phyloP scores from a whole-genome alignment of 306 rosid genomes.

The Corylus heterophylla region DNA sequence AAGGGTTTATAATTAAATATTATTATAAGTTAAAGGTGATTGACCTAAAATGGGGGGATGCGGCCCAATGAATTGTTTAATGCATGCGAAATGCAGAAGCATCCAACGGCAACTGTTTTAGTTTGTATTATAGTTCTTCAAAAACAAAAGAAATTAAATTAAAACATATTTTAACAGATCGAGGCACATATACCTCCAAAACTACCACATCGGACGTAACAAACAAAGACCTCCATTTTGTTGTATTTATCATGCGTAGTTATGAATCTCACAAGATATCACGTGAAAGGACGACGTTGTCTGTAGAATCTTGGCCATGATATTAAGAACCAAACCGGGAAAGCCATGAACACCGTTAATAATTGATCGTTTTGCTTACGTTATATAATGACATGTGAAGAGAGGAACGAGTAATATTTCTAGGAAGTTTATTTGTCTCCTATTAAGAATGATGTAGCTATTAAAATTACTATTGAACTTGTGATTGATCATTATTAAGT shows the following conservation, averaged over 20 bases:
- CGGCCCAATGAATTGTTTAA: background rate
- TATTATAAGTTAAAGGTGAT: background rate
- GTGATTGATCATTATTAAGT: no score
- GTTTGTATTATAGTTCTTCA: no score
- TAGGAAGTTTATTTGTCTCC: no score
- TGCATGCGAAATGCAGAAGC: background rate
- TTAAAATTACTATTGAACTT: no score
- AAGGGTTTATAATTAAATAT: no score
- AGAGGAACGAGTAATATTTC: no score
- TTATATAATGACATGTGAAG: conserved; percentile 4
- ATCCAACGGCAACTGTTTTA: background rate
- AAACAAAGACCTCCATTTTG: background rate
- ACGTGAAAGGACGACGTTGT: background rate
- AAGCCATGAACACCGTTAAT: conserved; percentile 11
- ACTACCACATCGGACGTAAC: background rate
- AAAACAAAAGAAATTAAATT: background rate
- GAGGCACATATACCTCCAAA: background rate
- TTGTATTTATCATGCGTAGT: background rate
- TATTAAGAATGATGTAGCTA: no score
- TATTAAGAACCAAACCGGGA: background rate
- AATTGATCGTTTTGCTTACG: background rate
- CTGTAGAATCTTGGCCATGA: background rate
- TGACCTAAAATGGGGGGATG: background rate
- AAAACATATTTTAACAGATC: background rate
- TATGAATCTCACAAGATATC: background rate